phyloP scores from a whole-genome alignment of 495 filamentous ascomycete genomes.

The Penicillium simplicissimum region DNA sequence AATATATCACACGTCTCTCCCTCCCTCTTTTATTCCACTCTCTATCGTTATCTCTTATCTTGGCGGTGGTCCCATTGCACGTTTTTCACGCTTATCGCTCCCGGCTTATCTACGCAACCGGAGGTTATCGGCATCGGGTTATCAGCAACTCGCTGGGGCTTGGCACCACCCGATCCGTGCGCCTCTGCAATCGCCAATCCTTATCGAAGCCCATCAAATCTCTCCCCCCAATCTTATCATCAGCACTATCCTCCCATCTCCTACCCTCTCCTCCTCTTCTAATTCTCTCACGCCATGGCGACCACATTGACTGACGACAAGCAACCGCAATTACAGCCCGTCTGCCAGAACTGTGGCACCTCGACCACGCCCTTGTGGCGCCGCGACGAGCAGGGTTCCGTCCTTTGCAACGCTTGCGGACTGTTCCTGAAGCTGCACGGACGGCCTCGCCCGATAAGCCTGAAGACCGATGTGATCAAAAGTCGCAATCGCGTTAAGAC shows the following conservation, averaged over 20 bases:
- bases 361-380: constrained; percentile 97
- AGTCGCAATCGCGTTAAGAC: constrained; percentile 98
- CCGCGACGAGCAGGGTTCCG: constrained; percentile 90
- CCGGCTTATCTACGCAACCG: constrained; percentile 24
- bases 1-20: neutral
- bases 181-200: constrained; percentile 33
- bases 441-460: constrained; percentile 85
- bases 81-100: constrained; percentile 27
- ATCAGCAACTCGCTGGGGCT: constrained; percentile 37
- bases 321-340: constrained; percentile 73
- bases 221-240: constrained; percentile 56
- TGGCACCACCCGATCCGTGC: constrained; percentile 43
- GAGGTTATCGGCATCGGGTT: constrained; percentile 25
- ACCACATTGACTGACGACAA: constrained; percentile 57
- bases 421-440: constrained; percentile 97
- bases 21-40: constrained; percentile 9
- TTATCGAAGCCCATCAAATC: constrained; percentile 49
- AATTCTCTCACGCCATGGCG: constrained; percentile 49
- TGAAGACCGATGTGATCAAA: constrained; percentile 99
- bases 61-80: neutral
- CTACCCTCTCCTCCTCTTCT: constrained; percentile 23
- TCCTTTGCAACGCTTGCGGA: constrained; percentile 99
- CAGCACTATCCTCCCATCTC: constrained; percentile 24
- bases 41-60: constrained; percentile 6
- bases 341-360: constrained; percentile 95